Base-by-base conservation (phyloP, 164 flowering plant species). In the Brasenia schreberi region DNA sequence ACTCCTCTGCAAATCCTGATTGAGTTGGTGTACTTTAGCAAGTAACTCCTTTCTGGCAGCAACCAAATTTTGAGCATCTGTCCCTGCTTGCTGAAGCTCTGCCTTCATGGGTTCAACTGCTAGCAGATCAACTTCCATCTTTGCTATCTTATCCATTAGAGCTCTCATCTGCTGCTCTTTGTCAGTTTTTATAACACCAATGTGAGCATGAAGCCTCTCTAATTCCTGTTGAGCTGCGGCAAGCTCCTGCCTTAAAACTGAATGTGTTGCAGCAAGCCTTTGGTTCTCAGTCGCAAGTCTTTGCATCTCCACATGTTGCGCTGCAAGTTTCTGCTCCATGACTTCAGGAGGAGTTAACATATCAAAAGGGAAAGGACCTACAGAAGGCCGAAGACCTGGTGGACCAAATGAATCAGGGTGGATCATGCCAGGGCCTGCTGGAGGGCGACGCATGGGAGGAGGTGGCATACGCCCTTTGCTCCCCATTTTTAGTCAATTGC, bases 231-330 rank as follows among this genome's bases (percentile, higher is more conserved):
- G 94, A 12, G 95, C 86, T 1, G 84, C 83, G 65, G 96, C 97
- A 66, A 93, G 91, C 64, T 90, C 96, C 70, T 90, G 94, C 67
- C 98, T 81, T 77, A 90, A 73, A 64, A 84, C 74, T 27, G 83
- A 84, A 72, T 90, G 98, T 7, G 97, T 90, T 18, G 88, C 80
- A 27, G 98, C 98, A 75, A 94, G 89, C 77, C 95, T 82, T 72
- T 83, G 97, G 71, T 94, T 94, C 77, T 94, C 97, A 16, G 81
- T 81, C 5, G 79, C 93, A 45, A 94, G 88, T 63, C 76, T 85
- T 75, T 87, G 83, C 79, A 94, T 86, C 79, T 94, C 98, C 61
- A 76, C 74, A 65, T 89, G 94, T 69, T 89, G 98, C 5, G 75
- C 77, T 66, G 85, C 87, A 69, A 91, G 80, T 77, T 94, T 90